Evolutionary conservation across 176 grass and related monocot genomes (phyloP).

Genomic region (Cenchrus americanus): DNA sequence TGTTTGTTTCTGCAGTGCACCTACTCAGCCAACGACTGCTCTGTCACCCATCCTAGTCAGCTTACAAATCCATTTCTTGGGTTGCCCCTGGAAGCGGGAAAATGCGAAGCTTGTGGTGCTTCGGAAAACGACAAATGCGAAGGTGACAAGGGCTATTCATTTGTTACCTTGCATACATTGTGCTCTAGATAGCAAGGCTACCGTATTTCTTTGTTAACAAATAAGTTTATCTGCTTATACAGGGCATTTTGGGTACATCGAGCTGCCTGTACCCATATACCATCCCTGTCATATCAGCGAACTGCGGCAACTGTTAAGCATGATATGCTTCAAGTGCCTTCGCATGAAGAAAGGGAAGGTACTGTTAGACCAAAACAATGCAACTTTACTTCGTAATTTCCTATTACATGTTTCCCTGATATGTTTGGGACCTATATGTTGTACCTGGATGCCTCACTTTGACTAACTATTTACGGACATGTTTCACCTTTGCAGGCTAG

Average conservation of each 20-base stretch:
- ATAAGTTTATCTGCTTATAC: conserved; percentile 37
- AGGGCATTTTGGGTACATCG: conserved; percentile 96
- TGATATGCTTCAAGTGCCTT: conserved; percentile 83
- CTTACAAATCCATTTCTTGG: conserved; percentile 88
- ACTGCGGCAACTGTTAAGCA: conserved; percentile 67
- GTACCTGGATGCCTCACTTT: conserved; percentile 28
- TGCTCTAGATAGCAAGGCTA: conserved; percentile 7
- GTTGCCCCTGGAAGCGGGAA: conserved; percentile 79
- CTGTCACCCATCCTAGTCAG: conserved; percentile 86
- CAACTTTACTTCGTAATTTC: conserved; percentile 7
- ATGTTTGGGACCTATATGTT: conserved; percentile 11
- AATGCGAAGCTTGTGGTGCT: conserved; percentile 92
- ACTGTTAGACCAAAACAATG: not conserved
- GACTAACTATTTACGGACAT: conserved; percentile 16
- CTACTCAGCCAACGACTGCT: conserved; percentile 66
- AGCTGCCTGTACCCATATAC: conserved; percentile 86
- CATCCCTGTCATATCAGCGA: conserved; percentile 87
- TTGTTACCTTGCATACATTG: conserved; percentile 15
- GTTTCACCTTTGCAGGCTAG: conserved; percentile 59
- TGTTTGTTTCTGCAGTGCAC: conserved; percentile 55
- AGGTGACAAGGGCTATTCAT: conserved; percentile 55
- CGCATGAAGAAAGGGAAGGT: conserved; percentile 90
- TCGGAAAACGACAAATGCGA: conserved; percentile 80
- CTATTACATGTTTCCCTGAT: not conserved
- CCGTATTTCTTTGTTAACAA: conserved; percentile 26